A percentile compares a stretch with the other conserved stretches of the same genome.
Evolutionary conservation across 108 stramenopile species (phyloP).

Genomic region (Cylindrotheca closterium): DNA sequence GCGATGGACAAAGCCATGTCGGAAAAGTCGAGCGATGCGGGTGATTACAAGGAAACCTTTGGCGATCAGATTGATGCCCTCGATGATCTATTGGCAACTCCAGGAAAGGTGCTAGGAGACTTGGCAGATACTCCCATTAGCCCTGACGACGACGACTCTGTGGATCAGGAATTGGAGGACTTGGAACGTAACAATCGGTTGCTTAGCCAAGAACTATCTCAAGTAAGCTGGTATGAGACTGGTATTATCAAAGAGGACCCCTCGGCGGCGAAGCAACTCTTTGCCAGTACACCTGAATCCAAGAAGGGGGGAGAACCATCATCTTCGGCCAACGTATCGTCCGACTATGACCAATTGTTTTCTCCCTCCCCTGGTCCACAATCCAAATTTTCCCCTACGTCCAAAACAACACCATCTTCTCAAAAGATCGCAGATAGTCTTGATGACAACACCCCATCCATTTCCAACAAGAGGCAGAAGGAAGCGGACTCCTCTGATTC

Average conservation of each 20-base stretch:
- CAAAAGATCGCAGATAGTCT: background rate
- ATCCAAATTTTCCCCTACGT: background rate
- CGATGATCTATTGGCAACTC: conserved; percentile 23
- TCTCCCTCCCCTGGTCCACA: background rate
- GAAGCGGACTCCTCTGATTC: background rate
- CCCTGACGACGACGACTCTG: conserved; percentile 28
- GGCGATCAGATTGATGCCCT: conserved; percentile 27
- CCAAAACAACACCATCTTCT: background rate
- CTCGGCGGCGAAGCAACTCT: background rate
- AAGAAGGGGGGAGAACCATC: background rate
- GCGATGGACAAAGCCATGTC: background rate
- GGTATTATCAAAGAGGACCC: no score
- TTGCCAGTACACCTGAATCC: background rate
- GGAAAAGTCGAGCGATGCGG: conserved; percentile 16
- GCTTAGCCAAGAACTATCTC: conserved; percentile 25
- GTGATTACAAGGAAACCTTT: conserved; percentile 33
- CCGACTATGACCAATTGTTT: background rate
- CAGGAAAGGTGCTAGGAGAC: conserved; percentile 19
- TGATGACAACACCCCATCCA: background rate
- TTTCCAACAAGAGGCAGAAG: background rate
- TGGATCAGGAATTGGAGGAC: conserved; percentile 27
- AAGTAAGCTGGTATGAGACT: no score
- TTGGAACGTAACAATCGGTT: conserved; percentile 19
- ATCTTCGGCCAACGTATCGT: conserved; percentile 1
- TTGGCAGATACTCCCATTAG: conserved; percentile 13